Evolutionary conservation across 768 basidiomycete species (phyloP).

Genomic region (Lactifluus subvellereus): DNA sequence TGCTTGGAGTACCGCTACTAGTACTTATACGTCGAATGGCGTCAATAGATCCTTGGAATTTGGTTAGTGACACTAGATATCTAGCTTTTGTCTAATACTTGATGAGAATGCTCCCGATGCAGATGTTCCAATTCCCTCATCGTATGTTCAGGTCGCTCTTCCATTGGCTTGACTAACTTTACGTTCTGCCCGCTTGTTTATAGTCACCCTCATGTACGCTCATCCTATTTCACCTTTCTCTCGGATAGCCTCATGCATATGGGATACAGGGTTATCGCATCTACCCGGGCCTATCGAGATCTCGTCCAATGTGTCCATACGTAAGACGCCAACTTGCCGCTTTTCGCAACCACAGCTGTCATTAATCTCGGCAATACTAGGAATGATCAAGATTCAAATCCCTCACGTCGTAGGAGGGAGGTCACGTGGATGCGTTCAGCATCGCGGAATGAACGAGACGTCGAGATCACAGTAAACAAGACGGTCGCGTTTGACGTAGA

Average conservation of each 20-base stretch:
- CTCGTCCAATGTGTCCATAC: conserved; percentile 16
- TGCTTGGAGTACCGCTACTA: background rate
- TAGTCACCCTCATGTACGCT: conserved; percentile 18
- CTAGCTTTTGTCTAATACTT: background rate
- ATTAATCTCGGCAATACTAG: background rate
- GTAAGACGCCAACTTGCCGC: background rate
- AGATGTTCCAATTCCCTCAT: conserved; percentile 24
- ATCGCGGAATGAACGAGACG: background rate
- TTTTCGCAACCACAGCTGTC: background rate
- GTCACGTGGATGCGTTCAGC: conserved; percentile 4
- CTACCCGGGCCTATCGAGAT: conserved; percentile 19
- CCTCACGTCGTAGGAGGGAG: background rate
- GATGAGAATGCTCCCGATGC: background rate
- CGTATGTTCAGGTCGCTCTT: conserved; percentile 1
- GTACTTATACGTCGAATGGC: background rate
- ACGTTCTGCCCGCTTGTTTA: background rate
- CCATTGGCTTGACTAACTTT: background rate
- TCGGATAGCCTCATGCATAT: too few species aligned
- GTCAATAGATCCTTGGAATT: conserved; percentile 17
- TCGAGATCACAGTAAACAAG: conserved; percentile 18
- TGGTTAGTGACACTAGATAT: conserved; percentile 2
- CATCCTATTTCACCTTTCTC: background rate
- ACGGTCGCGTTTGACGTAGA: conserved; percentile 21
- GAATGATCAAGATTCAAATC: conserved; percentile 10
- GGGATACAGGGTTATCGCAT: conserved; percentile 11